Base-by-base conservation (phyloP, 2,329 filamentous ascomycete genomes). In the Dryadomyces quercivorus region DNA sequence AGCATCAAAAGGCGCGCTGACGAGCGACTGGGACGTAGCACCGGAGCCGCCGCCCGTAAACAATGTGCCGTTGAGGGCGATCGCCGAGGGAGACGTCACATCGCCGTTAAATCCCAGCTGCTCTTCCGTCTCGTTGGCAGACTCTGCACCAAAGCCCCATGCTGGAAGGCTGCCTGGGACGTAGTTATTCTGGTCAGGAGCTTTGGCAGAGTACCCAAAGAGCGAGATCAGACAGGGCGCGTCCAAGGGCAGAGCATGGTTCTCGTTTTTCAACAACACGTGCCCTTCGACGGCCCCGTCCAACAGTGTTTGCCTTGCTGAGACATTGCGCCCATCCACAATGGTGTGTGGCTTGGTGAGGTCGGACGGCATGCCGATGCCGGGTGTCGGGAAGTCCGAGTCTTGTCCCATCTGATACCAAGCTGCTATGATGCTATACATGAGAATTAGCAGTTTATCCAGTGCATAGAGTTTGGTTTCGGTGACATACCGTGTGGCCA, bases 221-320 rank as follows among this genome's bases (percentile, higher is more conserved):
- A 85, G 60, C 1, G 81, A 79, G 46, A 86, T 59, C 57, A 77
- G 61, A 57, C 70, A 67, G 2, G 74, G 74, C 12, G 71, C 65
- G 9, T 70, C 70, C 0, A 85, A 65, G 0, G 81, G 81, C 1
- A 85, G 70, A 0, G 77, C 68, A 15, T 69, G 70, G 45, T 77
- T 76, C 43, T 63, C 67, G 62, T 85, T 85, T 64, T 85, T 85
- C 34, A 85, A 72, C 0, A 85, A 71, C 1, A 85, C 81, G 53
- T 83, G 80, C 4, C 82, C 80, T 60, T 84, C 80, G 5, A 82
- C 68, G 0, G 80, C 81, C 3, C 78, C 77, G n/a, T 78, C 69
- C 0, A 82, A 62, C 0, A 82, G 63, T 0, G 66, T 63, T 51
- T 66, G 61, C 49, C 65, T 68, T 43, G 67, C 68, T 1, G 69